These are phyloP conservation scores for Pyricularia grisea DNA, from an alignment of 2,329 filamentous ascomycete species.

Conservation along the genomic window DNA sequence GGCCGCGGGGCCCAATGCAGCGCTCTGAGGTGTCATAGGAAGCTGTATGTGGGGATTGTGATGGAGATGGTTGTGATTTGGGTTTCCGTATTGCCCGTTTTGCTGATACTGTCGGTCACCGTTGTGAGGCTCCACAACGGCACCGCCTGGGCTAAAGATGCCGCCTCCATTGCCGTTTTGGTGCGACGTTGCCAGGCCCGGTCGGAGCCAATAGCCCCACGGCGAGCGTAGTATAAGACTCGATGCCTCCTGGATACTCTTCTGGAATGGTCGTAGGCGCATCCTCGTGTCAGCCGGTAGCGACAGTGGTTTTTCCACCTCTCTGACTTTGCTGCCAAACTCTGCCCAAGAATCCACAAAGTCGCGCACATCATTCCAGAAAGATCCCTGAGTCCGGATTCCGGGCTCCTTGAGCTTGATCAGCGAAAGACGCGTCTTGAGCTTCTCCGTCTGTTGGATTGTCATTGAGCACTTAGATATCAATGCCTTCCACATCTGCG, in stretches of 20 bases:
- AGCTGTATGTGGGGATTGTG: constrained; percentile 25
- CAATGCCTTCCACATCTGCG: constrained; percentile 60
- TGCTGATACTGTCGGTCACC: not conserved
- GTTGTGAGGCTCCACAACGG: not conserved
- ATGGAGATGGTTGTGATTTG: constrained; percentile 1
- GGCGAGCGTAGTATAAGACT: constrained; percentile 57
- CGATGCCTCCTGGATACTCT: constrained; percentile 71
- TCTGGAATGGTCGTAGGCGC: constrained; percentile 72
- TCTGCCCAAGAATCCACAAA: constrained; percentile 64
- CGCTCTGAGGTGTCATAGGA: constrained; percentile 82
- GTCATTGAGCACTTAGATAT: constrained; percentile 63
- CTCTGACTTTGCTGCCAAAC: constrained; percentile 51
- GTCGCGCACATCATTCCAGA: constrained; percentile 64
- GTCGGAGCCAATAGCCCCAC: constrained; percentile 36
- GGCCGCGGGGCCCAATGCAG: constrained; percentile 79
- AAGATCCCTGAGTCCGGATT: constrained; percentile 52
- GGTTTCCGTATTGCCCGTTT: not conserved
- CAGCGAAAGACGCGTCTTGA: constrained; percentile 63
- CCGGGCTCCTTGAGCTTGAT: constrained; percentile 82
- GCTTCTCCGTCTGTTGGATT: constrained; percentile 61
- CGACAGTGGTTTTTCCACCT: constrained; percentile 38
- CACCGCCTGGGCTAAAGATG: constrained; percentile 1
- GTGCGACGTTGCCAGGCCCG: constrained; percentile 7
- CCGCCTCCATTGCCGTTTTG: not conserved
- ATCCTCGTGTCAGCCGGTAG: constrained; percentile 59